Evolutionary conservation across 257 asterid species (phyloP), one percentile per base, ranked within the genome.

Genomic region (Solanum appendiculatum): DNA sequence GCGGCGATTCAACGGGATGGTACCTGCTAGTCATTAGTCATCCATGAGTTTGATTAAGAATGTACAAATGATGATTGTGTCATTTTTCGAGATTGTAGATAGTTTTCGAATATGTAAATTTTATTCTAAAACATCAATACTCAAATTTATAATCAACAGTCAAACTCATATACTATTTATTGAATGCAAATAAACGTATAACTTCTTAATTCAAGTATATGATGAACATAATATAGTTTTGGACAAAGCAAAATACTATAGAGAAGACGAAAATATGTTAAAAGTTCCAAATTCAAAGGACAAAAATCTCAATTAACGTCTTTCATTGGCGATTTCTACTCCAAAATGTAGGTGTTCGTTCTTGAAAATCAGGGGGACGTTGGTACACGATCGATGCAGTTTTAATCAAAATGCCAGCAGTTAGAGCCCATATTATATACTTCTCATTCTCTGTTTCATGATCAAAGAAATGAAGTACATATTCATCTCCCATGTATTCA

Each of bases 401-500:
- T 86, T 90, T 86, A 69, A 96, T 95, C 44, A 96, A 90, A 87
- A 96, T 91, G 42, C 92, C 98, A 89, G 99, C 98, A 74, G 99
- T 94, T 27, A 95, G 83, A 87, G 97, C 99, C 98, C 97, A 95
- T 84, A 96, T 93, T 5, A 93, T 91, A 44, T 92, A 93, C 9
- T 83, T 89, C 51, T 88, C 88, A 37, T 91, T 87, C 69, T 85
- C 92, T n/a, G 86, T 68, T 77, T 82, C 86, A 73, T 96, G 88
- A 87, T 96, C 94, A 72, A 96, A 96, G 91, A 93, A 95, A 89
- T 94, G 99, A 48, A 93, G 94, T 77, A 93, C 85, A 87, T 93
- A 95, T 39, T 90, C 88, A 40, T 56, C 51, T 48, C 94, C 98
- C 93, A 88, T 92, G 94, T 94, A 93, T 82, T 93, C 98, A 46